Conservation (phyloP, 2,329 filamentous ascomycete genomes). For the Fusarium haematococcum region DNA sequence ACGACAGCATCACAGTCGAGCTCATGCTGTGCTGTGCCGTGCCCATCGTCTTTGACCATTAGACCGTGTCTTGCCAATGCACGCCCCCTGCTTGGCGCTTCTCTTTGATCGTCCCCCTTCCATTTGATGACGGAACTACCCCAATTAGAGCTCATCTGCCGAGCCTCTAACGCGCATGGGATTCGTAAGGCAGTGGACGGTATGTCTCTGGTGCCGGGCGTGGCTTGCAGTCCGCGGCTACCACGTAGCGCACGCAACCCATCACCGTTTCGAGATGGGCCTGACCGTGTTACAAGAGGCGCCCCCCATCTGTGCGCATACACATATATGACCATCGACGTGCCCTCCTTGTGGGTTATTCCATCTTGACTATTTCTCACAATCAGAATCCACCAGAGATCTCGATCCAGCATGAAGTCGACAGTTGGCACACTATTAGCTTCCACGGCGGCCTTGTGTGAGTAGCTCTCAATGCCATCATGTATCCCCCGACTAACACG, state of each 20-base stretch:
- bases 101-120: slow-evolving; percentile 1
- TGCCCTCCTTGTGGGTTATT: slow-evolving; percentile 16
- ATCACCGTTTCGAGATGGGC: slow-evolving; percentile 21
- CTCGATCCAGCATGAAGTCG: slow-evolving; percentile 34
- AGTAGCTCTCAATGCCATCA: slow-evolving; percentile 9
- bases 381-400: neutral
- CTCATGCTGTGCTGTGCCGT: neutral
- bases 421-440: slow-evolving; percentile 26
- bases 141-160: slow-evolving; percentile 24
- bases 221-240: slow-evolving; percentile 27
- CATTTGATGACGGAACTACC: slow-evolving; percentile 24
- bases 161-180: slow-evolving; percentile 12
- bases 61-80: neutral
- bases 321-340: slow-evolving; percentile 25
- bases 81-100: slow-evolving; percentile 4
- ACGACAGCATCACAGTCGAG: slow-evolving; percentile 8
- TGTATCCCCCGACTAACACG: slow-evolving; percentile 13
- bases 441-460: slow-evolving; percentile 32
- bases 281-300: slow-evolving; percentile 9
- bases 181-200: slow-evolving; percentile 15
- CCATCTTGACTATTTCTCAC: slow-evolving; percentile 3
- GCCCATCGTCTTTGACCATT: neutral
- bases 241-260: slow-evolving; percentile 10
- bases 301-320: slow-evolving; percentile 29
- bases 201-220: slow-evolving; percentile 1